phyloP scores from a whole-genome alignment of 176 grass and related monocot genomes.

The maize (Zea mays) region DNA sequence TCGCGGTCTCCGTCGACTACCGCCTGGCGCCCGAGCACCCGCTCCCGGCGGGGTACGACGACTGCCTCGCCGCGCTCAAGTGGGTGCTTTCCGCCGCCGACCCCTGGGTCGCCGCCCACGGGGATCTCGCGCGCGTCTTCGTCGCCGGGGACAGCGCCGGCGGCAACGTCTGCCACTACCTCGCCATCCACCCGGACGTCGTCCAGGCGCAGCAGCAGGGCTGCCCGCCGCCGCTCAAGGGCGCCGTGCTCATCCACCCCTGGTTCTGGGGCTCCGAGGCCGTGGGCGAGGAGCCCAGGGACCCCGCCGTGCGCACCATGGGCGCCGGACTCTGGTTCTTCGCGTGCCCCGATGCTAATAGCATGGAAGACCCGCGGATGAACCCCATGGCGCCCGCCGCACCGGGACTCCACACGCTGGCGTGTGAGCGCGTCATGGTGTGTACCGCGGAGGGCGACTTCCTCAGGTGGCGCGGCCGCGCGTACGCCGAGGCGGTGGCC shows the following conservation, averaged over 20 bases:
- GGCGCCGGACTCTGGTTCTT: conserved; percentile 29
- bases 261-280: conserved; percentile 40
- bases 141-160: conserved; percentile 45
- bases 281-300: conserved; percentile 29
- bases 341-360: conserved; percentile 24
- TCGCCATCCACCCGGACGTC: conserved; percentile 27
- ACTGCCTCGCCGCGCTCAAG: conserved; percentile 40
- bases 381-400: conserved; percentile 45
- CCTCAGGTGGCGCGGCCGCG: conserved; percentile 45
- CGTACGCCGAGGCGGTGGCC: conserved; percentile 50
- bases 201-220: neutral
- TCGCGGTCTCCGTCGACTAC: conserved; percentile 49
- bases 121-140: conserved; percentile 38
- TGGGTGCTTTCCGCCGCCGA: conserved; percentile 40
- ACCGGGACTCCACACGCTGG: conserved; percentile 24
- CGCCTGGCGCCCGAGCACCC: conserved; percentile 55
- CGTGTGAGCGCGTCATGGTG: conserved; percentile 51
- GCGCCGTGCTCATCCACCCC: conserved; percentile 45
- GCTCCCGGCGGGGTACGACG: conserved; percentile 52
- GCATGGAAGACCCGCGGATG: conserved; percentile 50
- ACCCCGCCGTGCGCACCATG: conserved; percentile 10
- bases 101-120: conserved; percentile 39
- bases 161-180: conserved; percentile 42
- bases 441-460: conserved; percentile 48
- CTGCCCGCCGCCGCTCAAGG: neutral